These are phyloP conservation scores for Boletus sp. DNA, from an alignment of 1,284 basidiomycete species.

Conservation along the genomic window DNA sequence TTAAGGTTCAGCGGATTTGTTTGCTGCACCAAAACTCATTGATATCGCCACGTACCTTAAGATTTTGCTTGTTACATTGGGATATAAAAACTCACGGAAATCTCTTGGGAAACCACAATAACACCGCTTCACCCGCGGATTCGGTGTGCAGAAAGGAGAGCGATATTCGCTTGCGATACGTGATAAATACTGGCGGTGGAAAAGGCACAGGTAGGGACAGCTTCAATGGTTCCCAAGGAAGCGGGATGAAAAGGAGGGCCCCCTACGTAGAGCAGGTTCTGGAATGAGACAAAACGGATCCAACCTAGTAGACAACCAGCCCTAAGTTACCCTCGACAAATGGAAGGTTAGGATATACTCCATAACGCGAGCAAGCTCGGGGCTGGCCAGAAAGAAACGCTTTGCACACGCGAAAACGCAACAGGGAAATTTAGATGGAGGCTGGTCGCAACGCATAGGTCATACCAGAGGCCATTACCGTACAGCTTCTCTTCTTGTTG, in stretches of 20 bases:
- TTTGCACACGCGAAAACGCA: not conserved
- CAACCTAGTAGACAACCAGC: not conserved
- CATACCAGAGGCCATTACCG: not conserved
- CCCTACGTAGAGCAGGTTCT: not conserved
- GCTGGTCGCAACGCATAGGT: not conserved
- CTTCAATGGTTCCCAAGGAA: constrained; percentile 2
- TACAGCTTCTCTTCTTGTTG: constrained; percentile 5
- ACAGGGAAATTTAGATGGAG: not conserved
- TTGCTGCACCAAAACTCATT: not conserved
- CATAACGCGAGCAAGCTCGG: not conserved
- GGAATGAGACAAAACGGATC: not conserved
- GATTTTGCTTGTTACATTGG: not conserved
- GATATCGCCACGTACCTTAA: not conserved
- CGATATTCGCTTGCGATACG: not conserved
- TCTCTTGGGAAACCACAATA: not conserved
- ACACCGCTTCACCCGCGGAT: constrained; percentile 13
- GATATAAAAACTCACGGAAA: not conserved
- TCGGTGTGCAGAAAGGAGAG: not conserved
- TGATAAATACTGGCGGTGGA: not conserved
- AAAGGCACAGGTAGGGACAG: not conserved
- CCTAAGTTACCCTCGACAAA: not conserved
- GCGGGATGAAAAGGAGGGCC: not conserved
- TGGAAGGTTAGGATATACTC: not conserved
- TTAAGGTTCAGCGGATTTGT: not conserved
- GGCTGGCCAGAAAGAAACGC: not conserved